Evolutionary conservation across 2,329 filamentous ascomycete species (phyloP), one percentile per base, ranked within the genome.

Genomic region (Verticillium isaacii): DNA sequence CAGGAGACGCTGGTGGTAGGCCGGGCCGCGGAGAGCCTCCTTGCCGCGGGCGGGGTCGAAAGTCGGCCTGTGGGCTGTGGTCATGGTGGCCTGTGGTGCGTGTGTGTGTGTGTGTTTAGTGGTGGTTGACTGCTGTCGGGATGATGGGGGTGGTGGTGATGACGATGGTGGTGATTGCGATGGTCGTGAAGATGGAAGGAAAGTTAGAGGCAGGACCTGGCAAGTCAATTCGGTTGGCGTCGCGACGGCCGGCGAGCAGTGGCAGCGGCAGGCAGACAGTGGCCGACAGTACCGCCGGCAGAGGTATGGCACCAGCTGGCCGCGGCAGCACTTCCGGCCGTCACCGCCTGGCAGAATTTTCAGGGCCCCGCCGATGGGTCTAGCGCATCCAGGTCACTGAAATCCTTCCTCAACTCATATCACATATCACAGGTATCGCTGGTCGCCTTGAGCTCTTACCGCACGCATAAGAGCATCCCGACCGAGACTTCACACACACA

Each of bases 41-140:
- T 97, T 97, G 74, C 95, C 95, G 73, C 89, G 88, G 52, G 94
- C 93, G 67, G 95, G 95, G 75, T 99, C 95, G 73, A 99, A 99
- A 0, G 95, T 99, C 61, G 95, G 95, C 79, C 95, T 90, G 68
- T 89, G 87, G 52, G 87, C 87, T 77, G 82, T 85, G 66, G 87
- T 89, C 87, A 89, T 89, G 41, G 62, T 68, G 50, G 32, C 32
- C 23, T n/a, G 32, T 39, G 12, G 39, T 57, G 59, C 25, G 45
- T 55, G 32, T n/a, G 25, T 59, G 37, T 23, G 23, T 23, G 23
- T 23, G 23, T 23, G 23, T 23, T 56, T 8, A 32, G 45, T 52
- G 29, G 4, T 29, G 5, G 6, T 29, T 29, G 29, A 4, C 5
- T 29, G 29, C 29, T 29, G 5, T 29, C 29, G 29, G 4, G 29